Evolutionary conservation across 1,284 basidiomycete genomes (phyloP).

Genomic region (Pholiota adiposa): DNA sequence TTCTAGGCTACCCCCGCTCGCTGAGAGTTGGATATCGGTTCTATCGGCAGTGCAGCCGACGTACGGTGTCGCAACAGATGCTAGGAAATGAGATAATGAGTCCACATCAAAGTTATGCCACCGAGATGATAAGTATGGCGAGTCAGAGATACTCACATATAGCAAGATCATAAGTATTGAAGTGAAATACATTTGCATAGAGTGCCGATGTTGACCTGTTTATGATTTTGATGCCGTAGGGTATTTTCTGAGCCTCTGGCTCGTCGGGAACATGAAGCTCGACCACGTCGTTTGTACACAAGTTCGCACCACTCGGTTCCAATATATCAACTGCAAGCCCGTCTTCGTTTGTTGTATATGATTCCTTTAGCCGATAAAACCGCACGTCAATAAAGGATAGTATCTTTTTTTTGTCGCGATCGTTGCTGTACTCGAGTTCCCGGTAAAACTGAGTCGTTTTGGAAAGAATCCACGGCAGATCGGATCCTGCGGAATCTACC

Average conservation of each 20-base stretch:
- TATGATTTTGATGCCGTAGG: conserved; percentile 20
- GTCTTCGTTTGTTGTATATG: background rate
- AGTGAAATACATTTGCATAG: conserved; percentile 20
- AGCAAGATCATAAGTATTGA: conserved; percentile 19
- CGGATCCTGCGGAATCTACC: no score
- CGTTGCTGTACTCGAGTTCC: background rate
- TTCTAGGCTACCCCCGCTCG: background rate
- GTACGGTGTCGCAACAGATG: background rate
- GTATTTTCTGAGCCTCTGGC: background rate
- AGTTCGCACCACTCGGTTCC: background rate
- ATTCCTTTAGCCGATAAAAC: background rate
- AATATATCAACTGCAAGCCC: background rate
- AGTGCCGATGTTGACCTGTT: conserved; percentile 15
- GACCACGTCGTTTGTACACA: conserved; percentile 2
- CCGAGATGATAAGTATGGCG: no score
- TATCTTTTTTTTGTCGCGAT: background rate
- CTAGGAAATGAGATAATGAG: background rate
- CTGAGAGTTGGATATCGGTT: background rate
- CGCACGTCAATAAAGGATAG: background rate
- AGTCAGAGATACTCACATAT: conserved; percentile 15
- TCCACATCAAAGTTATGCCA: no score
- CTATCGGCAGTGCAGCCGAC: background rate
- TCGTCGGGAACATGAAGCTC: conserved; percentile 4
- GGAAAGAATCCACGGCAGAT: background rate
- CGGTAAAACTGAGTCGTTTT: background rate